These are phyloP conservation scores for Thinopyrum elongatum DNA, from an alignment of 176 grass and related monocot species.

Conservation along the genomic window DNA sequence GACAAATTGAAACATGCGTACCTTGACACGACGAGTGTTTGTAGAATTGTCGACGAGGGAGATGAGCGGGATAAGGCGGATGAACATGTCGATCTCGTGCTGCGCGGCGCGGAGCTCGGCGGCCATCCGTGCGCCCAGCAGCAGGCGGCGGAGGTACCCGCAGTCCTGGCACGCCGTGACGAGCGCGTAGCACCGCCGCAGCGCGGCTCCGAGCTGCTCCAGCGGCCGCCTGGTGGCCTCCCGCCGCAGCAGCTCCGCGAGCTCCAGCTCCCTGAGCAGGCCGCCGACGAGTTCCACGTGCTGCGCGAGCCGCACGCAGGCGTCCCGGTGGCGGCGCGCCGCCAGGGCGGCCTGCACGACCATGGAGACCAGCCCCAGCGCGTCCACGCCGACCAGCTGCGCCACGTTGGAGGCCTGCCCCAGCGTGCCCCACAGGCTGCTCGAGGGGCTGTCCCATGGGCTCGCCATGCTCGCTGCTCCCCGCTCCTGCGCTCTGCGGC, in stretches of 20 bases:
- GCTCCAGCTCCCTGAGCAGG: conserved; percentile 48
- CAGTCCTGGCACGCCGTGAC: conserved; percentile 45
- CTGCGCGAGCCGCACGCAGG: conserved; percentile 48
- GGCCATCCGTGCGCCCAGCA: conserved; percentile 31
- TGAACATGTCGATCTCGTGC: conserved; percentile 51
- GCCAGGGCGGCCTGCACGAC: conserved; percentile 55
- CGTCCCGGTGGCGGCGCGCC: conserved; percentile 51
- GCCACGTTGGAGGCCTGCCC: conserved; percentile 30
- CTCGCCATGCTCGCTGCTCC: background rate
- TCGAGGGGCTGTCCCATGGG: background rate
- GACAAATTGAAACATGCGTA: background rate
- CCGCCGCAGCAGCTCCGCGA: conserved; percentile 38
- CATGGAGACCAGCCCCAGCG: conserved; percentile 59
- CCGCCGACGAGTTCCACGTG: conserved; percentile 53
- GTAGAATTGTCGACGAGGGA: conserved; percentile 41
- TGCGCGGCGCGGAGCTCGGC: conserved; percentile 37
- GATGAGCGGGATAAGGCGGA: conserved; percentile 59
- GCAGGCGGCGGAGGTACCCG: conserved; percentile 41
- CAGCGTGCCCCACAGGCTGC: conserved; percentile 10
- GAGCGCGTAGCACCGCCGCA: conserved; percentile 48
- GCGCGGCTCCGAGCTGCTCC: conserved; percentile 34
- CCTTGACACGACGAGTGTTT: background rate
- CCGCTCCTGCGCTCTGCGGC: background rate
- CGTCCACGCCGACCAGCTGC: conserved; percentile 58
- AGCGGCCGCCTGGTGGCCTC: conserved; percentile 49